phyloP scores from a whole-genome alignment of 495 filamentous ascomycete species.

The Talaromyces thailandensis region DNA sequence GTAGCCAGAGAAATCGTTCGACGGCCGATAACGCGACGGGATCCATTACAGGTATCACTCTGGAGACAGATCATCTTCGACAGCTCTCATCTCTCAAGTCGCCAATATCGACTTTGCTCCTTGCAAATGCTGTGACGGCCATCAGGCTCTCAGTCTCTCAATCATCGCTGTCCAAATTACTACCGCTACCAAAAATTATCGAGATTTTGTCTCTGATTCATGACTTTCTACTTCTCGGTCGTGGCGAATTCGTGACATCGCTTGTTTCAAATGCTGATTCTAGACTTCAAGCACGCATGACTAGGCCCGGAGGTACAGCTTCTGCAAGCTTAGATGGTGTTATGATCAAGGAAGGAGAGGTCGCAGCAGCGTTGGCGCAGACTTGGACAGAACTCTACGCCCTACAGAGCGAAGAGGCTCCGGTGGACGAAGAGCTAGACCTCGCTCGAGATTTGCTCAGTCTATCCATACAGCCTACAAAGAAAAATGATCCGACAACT shows the following conservation, averaged over 20 bases:
- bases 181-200: slow-evolving; percentile 67
- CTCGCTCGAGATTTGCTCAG: slow-evolving; percentile 68
- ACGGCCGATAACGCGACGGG: slow-evolving; percentile 23
- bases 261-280: slow-evolving; percentile 74
- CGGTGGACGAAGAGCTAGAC: slow-evolving; percentile 66
- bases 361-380: slow-evolving; percentile 60
- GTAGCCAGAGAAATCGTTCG: slow-evolving; percentile 36
- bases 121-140: slow-evolving; percentile 60
- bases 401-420: slow-evolving; percentile 64
- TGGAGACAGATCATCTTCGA: slow-evolving; percentile 63
- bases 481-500: slow-evolving; percentile 13
- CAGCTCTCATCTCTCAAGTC: slow-evolving; percentile 61
- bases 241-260: slow-evolving; percentile 84
- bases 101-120: slow-evolving; percentile 60
- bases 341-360: slow-evolving; percentile 78
- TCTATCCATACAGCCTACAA: slow-evolving; percentile 43
- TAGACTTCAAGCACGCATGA: slow-evolving; percentile 13
- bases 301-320: slow-evolving; percentile 17
- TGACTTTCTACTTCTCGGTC: slow-evolving; percentile 77
- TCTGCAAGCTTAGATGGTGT: slow-evolving; percentile 41
- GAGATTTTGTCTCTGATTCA: slow-evolving; percentile 69
- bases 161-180: slow-evolving; percentile 67
- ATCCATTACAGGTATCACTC: slow-evolving; percentile 47
- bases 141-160: slow-evolving; percentile 76
- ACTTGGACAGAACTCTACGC: slow-evolving; percentile 71